Percentiles rank a stretch among this genome's conserved stretches.
Evolutionary conservation across 1,139 yeast genomes (phyloP).

Genomic region (Yamadazyma taylorii): DNA sequence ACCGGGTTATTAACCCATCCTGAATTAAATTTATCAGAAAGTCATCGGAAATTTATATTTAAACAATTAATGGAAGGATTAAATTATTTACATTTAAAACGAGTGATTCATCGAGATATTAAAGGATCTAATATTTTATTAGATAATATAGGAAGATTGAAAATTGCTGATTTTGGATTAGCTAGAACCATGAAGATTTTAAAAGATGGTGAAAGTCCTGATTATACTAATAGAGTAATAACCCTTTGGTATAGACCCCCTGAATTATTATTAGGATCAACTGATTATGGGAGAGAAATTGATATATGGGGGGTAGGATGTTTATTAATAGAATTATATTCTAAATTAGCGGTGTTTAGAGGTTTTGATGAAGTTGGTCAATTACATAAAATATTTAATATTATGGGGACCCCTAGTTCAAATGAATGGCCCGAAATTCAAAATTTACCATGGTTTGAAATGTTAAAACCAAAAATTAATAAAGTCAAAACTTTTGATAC

Average conservation of each 20-base stretch:
- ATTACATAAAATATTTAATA: constrained; percentile 67
- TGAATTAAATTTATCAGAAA: constrained; percentile 56
- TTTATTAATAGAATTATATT: constrained; percentile 76
- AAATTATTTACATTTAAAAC: constrained; percentile 72
- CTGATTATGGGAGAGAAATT: constrained; percentile 85
- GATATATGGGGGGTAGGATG: constrained; percentile 99
- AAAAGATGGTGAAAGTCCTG: constrained; percentile 54
- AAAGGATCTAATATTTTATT: constrained; percentile 90
- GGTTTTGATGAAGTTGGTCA: constrained; percentile 90
- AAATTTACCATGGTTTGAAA: constrained; percentile 87
- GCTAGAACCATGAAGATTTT: constrained; percentile 76
- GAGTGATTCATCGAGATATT: constrained; percentile 88
- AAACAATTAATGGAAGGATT: constrained; percentile 79
- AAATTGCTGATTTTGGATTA: constrained; percentile 92
- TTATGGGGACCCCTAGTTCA: constrained; percentile 83
- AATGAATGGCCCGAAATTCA: constrained; percentile 79
- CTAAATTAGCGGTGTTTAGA: constrained; percentile 74
- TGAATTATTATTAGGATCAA: constrained; percentile 84
- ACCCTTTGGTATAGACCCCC: constrained; percentile 98
- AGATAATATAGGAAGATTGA: constrained; percentile 68
- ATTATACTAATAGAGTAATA: constrained; percentile 91
- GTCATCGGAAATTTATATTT: constrained; percentile 76
- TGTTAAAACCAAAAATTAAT: constrained; percentile 63
- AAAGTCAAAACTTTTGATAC: constrained; percentile 48
- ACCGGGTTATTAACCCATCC: constrained; percentile 86